Base-by-base conservation (phyloP, 495 filamentous ascomycete genomes). In the Viridothelium virens region DNA sequence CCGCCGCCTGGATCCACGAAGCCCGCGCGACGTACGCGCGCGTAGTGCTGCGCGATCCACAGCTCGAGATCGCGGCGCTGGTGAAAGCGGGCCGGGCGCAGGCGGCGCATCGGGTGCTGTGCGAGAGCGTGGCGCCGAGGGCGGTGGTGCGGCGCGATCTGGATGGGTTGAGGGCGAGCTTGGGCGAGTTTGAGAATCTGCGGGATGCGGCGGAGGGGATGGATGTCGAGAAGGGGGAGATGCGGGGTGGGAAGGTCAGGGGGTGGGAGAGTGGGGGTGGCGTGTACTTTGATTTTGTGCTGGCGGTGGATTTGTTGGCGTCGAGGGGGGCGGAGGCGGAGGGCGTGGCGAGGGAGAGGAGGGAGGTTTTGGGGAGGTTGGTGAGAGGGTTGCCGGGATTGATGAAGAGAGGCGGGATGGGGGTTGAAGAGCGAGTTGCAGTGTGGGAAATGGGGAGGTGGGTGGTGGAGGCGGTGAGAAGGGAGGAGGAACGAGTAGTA, bases 101-200 rank as follows among this genome's bases (percentile, higher is more conserved):
- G 61, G 89, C 93, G 72, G 93, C 94, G 31, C 94, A 96, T 75
- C 79, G 83, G 38, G 91, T 91, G 1, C 89, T 97, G 65, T 82
- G 87, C 63, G 81, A 83, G 34, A 81, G 85, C 65, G 91, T 97
- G 16, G 94, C 86, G 0, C 93, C 93, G 0, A 80, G 82, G 12
- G 82, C 89, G 10, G 83, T 97, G 63, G 89, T 97, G 64, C 88
- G 87, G 63, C 82, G 86, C 10, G 88, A 96, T 71, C 89, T 87
- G 65, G 80, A 82, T 16, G 81, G 80, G 56, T 74, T 96, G 41
- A 77, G 83, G 63, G 79, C 79, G 68, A 75, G 91, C 65, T 75
- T 97, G 14, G 78, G 82, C 3, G 84, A 84, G 63, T 96, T 97
- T 64, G 80, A 84, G 41, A 34, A 25, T 37, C 34, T 47, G 61